Evolutionary conservation across 192 early-diverging fungal genomes (phyloP).

Genomic region (Coemansia sp.): DNA sequence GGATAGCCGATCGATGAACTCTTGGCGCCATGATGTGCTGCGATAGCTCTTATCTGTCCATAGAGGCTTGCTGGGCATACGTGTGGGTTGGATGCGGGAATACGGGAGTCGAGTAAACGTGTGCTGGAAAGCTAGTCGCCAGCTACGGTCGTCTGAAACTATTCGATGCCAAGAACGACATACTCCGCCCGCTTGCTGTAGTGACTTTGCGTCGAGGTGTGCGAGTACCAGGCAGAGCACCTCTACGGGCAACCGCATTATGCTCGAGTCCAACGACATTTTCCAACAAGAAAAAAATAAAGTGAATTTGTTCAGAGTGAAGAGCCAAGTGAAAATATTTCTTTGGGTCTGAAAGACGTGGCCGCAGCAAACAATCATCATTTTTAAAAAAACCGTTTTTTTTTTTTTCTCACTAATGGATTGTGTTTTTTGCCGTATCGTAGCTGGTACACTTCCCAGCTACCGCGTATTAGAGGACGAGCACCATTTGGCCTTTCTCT

Average conservation of each 20-base stretch:
- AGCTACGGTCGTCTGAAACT: constrained; percentile 34
- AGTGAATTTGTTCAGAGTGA: not conserved
- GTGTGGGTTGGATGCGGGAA: constrained; percentile 14
- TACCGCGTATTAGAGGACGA: constrained; percentile 28
- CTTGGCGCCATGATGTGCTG: constrained; percentile 28
- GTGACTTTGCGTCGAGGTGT: constrained; percentile 20
- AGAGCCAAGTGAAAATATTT: no score
- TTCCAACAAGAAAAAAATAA: not conserved
- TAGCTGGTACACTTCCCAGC: constrained; percentile 20
- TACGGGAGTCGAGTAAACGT: constrained; percentile 23
- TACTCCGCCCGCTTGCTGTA: constrained; percentile 23
- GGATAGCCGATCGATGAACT: constrained; percentile 17
- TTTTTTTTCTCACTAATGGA: not conserved
- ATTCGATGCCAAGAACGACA: constrained; percentile 27
- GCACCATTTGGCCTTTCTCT: constrained; percentile 27
- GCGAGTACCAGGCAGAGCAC: constrained; percentile 27
- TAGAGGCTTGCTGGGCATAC: constrained; percentile 8
- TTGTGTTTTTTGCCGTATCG: constrained; percentile 30
- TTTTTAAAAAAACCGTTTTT: not conserved
- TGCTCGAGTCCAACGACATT: not conserved
- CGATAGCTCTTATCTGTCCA: not conserved
- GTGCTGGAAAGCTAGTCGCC: constrained; percentile 30
- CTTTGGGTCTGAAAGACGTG: no score
- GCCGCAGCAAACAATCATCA: not conserved
- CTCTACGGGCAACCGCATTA: constrained; percentile 29